A percentile compares a stretch with the other conserved stretches of the same genome.
phyloP scores from a whole-genome alignment of 495 filamentous ascomycete genomes.

The Platismatia glauca region DNA sequence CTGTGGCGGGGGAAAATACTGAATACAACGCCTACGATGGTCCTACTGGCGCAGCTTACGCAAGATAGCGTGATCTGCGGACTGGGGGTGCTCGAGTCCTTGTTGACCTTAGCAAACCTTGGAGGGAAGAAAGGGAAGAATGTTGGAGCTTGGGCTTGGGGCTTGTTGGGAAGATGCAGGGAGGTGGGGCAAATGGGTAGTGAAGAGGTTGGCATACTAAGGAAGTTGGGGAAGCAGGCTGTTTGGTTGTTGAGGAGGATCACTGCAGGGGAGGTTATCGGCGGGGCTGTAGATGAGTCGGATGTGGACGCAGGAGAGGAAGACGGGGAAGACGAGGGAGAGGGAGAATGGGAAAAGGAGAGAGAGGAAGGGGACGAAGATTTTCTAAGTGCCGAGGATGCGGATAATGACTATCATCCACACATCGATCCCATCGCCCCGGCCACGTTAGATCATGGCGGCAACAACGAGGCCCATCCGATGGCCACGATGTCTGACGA shows the following conservation, averaged over 20 bases:
- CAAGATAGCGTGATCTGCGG: conserved; percentile 35
- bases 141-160: conserved; percentile 44
- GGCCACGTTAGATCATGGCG: not conserved
- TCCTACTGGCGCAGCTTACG: conserved; percentile 33
- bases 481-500: not conserved
- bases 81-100: conserved; percentile 31
- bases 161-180: conserved; percentile 39
- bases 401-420: conserved; percentile 13
- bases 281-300: conserved; percentile 28
- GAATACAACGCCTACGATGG: conserved; percentile 21
- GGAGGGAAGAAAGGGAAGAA: conserved; percentile 40
- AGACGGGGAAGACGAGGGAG: conserved; percentile 20
- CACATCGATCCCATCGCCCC: conserved; percentile 20
- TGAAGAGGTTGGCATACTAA: conserved; percentile 44
- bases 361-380: conserved; percentile 21
- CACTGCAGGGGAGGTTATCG: conserved; percentile 24
- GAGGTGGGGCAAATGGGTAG: conserved; percentile 40
- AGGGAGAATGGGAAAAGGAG: conserved; percentile 17
- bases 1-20: conserved; percentile 15
- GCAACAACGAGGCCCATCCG: not conserved
- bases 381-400: conserved; percentile 23
- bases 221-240: conserved; percentile 35
- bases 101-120: conserved; percentile 41
- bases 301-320: conserved; percentile 24
- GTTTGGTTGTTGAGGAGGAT: conserved; percentile 27